Conservation (phyloP, 1,139 yeast species). For the Suhomyces wounanorum region DNA sequence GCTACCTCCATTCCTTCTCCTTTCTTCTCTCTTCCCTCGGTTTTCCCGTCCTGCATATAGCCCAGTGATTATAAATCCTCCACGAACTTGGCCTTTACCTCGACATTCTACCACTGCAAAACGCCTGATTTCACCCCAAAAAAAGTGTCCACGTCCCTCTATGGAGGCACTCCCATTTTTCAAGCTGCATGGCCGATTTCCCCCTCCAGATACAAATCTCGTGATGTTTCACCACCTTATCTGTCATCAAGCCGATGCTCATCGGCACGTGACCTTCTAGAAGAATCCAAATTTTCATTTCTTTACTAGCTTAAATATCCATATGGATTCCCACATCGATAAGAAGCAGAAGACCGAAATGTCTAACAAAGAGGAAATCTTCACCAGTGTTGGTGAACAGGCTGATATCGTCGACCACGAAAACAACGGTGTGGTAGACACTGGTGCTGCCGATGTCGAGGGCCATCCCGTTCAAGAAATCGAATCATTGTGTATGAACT, state of each 20-base stretch:
- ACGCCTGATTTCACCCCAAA: too few species aligned
- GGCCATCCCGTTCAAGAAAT: conserved; percentile 98
- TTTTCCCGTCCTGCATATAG: too few species aligned
- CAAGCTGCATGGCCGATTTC: too few species aligned
- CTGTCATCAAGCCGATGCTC: conserved; percentile 3
- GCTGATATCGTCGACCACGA: conserved; percentile 15
- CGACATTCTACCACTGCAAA: too few species aligned
- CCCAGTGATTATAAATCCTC: too few species aligned
- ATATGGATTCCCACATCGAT: conserved; percentile 17
- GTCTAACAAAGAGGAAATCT: conserved; percentile 42
- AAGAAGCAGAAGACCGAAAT: conserved; percentile 21
- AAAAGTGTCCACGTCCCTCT: too few species aligned
- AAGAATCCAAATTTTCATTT: conserved; percentile 9
- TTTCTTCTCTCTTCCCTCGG: too few species aligned
- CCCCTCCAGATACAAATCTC: not conserved
- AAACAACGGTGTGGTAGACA: conserved; percentile 21
- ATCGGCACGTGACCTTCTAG: conserved; percentile 14
- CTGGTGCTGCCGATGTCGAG: conserved; percentile 77
- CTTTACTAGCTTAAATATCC: conserved; percentile 1
- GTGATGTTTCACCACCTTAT: not conserved
- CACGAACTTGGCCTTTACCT: too few species aligned
- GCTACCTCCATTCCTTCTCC: too few species aligned
- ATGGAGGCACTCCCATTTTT: too few species aligned
- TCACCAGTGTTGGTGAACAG: conserved; percentile 54
- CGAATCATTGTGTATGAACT: conserved; percentile 94